These are phyloP conservation scores for Verticillium albo-atrum DNA, from an alignment of 2,329 filamentous ascomycete species.

Conservation along the genomic window DNA sequence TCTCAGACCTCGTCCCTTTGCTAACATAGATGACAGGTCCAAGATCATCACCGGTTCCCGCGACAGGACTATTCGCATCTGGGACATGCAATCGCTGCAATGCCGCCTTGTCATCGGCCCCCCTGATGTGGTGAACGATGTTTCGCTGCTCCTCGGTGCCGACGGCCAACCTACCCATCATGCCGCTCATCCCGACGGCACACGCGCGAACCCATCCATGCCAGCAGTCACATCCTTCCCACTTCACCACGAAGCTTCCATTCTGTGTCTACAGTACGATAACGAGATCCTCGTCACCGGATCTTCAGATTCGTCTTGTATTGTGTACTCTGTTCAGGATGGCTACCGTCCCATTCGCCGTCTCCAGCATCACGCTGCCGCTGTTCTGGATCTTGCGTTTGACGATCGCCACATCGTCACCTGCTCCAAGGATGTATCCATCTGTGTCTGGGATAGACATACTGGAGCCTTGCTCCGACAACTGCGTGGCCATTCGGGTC, in stretches of 20 bases:
- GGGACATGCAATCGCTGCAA: conserved; percentile 86
- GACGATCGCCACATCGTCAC: conserved; percentile 91
- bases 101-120: conserved; percentile 86
- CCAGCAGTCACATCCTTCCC: conserved; percentile 54
- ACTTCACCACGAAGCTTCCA: conserved; percentile 81
- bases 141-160: conserved; percentile 45
- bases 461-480: conserved; percentile 73
- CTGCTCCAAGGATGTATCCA: conserved; percentile 91
- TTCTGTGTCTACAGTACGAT: conserved; percentile 93
- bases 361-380: conserved; percentile 74
- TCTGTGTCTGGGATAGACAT: conserved; percentile 88
- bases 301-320: conserved; percentile 86
- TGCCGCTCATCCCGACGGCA: conserved; percentile 48
- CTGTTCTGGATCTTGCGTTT: conserved; percentile 90
- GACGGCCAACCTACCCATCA: conserved; percentile 50
- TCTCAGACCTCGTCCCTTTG: background rate
- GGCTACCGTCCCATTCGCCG: conserved; percentile 77
- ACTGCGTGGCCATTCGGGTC: conserved; percentile 80
- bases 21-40: conserved; percentile 50
- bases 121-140: conserved; percentile 54
- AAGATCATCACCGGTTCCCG: conserved; percentile 97
- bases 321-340: conserved; percentile 80
- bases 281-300: conserved; percentile 90
- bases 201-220: conserved; percentile 36
- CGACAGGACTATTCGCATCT: conserved; percentile 91